A percentile compares a stretch with the other conserved stretches of the same genome.
These are phyloP conservation scores for Puccinia coronata DNA, from an alignment of 1,284 basidiomycete genomes.

Conservation along the genomic window DNA sequence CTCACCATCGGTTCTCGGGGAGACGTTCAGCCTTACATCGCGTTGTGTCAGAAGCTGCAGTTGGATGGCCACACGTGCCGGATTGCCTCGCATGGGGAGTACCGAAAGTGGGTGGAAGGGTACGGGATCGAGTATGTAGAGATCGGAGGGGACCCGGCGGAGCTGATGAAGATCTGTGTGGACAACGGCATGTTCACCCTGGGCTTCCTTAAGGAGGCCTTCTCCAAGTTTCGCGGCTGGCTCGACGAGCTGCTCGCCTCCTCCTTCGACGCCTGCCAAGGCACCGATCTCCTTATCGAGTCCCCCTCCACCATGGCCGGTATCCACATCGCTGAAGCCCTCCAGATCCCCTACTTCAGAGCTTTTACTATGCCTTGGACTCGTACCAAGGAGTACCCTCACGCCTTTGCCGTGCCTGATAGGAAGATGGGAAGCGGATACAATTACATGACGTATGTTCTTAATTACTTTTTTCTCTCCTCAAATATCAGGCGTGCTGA, in stretches of 20 bases:
- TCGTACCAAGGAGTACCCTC: slow-evolving; percentile 83
- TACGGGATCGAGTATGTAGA: slow-evolving; percentile 84
- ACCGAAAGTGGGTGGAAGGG: slow-evolving; percentile 89
- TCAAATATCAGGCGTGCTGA: slow-evolving; percentile 8
- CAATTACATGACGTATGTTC: slow-evolving; percentile 83
- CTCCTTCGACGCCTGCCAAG: slow-evolving; percentile 92
- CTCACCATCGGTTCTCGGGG: slow-evolving; percentile 92
- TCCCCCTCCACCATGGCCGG: slow-evolving; percentile 97
- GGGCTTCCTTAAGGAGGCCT: slow-evolving; percentile 83
- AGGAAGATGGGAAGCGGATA: slow-evolving; percentile 92
- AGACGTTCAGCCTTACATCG: slow-evolving; percentile 83
- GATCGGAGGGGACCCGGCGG: slow-evolving; percentile 94
- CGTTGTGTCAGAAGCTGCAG: slow-evolving; percentile 85
- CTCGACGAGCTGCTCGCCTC: slow-evolving; percentile 89
- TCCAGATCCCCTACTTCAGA: slow-evolving; percentile 87
- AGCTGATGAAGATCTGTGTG: slow-evolving; percentile 65
- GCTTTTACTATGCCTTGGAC: slow-evolving; percentile 81
- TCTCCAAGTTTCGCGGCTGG: slow-evolving; percentile 95
- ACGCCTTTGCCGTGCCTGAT: slow-evolving; percentile 95
- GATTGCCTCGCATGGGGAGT: slow-evolving; percentile 92
- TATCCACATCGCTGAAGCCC: slow-evolving; percentile 93
- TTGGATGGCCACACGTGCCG: slow-evolving; percentile 80
- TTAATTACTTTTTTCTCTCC: background rate
- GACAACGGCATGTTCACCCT: slow-evolving; percentile 78
- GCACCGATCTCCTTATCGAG: slow-evolving; percentile 88